These are phyloP conservation scores for Salix dunnii DNA, from an alignment of 345 rosid species.

Conservation along the genomic window DNA sequence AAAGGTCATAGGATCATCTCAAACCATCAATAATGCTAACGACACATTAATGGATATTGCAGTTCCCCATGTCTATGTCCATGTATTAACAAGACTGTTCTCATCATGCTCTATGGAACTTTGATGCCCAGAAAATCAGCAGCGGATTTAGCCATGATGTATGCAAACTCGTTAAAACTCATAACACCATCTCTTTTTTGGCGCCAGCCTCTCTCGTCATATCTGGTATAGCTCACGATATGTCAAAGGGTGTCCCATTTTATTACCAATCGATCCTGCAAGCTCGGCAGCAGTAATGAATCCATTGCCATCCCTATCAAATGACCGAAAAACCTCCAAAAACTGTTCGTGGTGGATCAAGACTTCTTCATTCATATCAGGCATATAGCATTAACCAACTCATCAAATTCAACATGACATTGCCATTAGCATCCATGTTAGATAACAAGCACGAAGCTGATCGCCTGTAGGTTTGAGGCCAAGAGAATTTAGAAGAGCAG, in stretches of 20 bases:
- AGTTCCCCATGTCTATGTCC: not conserved
- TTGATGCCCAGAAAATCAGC: slow-evolving; percentile 63
- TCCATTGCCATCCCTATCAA: slow-evolving; percentile 73
- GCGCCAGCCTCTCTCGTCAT: slow-evolving; percentile 89
- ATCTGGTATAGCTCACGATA: slow-evolving; percentile 64
- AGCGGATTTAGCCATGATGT: slow-evolving; percentile 75
- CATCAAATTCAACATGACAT: slow-evolving; percentile 76
- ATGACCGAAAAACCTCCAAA: slow-evolving; percentile 56
- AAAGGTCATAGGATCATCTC: not conserved
- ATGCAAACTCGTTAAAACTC: slow-evolving; percentile 73
- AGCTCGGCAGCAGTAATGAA: slow-evolving; percentile 67
- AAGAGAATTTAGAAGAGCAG: slow-evolving; percentile 80
- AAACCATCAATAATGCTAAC: not conserved
- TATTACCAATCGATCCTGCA: slow-evolving; percentile 73
- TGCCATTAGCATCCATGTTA: slow-evolving; percentile 74
- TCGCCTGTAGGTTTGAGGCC: slow-evolving; percentile 87
- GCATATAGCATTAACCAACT: slow-evolving; percentile 65
- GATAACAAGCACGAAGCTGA: slow-evolving; percentile 54
- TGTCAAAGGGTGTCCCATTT: slow-evolving; percentile 77
- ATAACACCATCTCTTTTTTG: slow-evolving; percentile 81
- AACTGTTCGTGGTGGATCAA: slow-evolving; percentile 60
- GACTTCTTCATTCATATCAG: slow-evolving; percentile 61
- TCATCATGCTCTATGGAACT: not conserved
- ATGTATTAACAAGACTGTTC: not conserved
- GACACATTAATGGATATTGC: not conserved